These are phyloP conservation scores for Coemansia reversa DNA, from an alignment of 192 early-diverging fungal genomes.

Conservation along the genomic window DNA sequence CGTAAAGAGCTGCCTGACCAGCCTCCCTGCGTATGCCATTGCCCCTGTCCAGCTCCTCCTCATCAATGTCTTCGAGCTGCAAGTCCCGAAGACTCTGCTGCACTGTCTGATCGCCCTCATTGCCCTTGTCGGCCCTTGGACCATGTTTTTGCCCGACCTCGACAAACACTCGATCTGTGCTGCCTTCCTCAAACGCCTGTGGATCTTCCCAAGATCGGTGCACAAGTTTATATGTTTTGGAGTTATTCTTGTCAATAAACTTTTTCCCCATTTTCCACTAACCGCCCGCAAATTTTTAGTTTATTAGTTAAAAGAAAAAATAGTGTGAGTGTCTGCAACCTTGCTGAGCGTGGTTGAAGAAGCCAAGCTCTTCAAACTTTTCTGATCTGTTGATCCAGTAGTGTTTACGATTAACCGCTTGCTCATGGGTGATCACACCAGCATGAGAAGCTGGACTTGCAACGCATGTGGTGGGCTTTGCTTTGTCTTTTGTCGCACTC, in stretches of 20 bases:
- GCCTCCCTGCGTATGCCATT: constrained; percentile 20
- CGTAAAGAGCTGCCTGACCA: constrained; percentile 81
- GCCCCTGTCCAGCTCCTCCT: constrained; percentile 34
- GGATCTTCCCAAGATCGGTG: constrained; percentile 97
- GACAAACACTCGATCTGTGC: constrained; percentile 76
- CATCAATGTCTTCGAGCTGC: constrained; percentile 12
- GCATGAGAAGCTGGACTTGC: no score
- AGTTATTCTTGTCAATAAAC: constrained; percentile 87
- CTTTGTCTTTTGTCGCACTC: background rate
- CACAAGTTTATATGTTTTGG: constrained; percentile 87
- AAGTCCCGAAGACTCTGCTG: constrained; percentile 25
- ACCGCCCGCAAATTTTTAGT: background rate
- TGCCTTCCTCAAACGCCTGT: constrained; percentile 75
- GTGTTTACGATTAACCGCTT: background rate
- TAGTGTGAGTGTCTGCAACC: background rate
- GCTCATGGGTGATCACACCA: background rate
- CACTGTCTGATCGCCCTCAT: constrained; percentile 30
- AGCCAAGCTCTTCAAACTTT: background rate
- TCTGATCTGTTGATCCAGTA: background rate
- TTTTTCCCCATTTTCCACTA: constrained; percentile 41
- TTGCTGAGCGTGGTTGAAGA: background rate
- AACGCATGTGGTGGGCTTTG: background rate
- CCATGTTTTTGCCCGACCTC: constrained; percentile 49
- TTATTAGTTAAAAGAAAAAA: background rate
- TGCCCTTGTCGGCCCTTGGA: constrained; percentile 9